Percentiles rank a stretch among this genome's conserved stretches.
Evolutionary conservation across 1,284 basidiomycete genomes (phyloP).

Genomic region (Schizophyllum commune): DNA sequence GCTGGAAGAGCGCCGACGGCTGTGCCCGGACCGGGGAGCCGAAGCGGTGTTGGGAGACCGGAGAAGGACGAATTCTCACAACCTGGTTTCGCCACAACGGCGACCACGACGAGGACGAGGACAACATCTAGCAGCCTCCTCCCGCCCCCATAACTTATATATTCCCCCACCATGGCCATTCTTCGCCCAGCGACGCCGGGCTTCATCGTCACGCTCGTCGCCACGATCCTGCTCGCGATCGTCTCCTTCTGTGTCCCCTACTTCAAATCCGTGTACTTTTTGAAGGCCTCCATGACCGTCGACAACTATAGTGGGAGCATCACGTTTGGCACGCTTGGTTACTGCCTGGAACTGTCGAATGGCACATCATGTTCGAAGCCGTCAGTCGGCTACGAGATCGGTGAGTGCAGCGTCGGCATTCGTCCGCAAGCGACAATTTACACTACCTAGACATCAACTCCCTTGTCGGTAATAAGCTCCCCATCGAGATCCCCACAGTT

Average conservation of each 20-base stretch:
- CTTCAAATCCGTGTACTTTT: constrained; percentile 79
- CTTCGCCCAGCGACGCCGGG: constrained; percentile 80
- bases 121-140: background rate
- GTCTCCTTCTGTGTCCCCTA: constrained; percentile 84
- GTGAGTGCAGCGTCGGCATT: constrained; percentile 36
- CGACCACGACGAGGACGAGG: background rate
- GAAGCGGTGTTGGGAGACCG: background rate
- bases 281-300: constrained; percentile 59
- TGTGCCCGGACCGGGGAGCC: background rate
- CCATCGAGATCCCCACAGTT: constrained; percentile 66
- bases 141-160: background rate
- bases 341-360: constrained; percentile 54
- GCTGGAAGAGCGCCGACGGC: background rate
- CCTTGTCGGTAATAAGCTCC: constrained; percentile 60
- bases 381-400: constrained; percentile 75
- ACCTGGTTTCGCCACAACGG: background rate
- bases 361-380: constrained; percentile 70
- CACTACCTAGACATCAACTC: constrained; percentile 61
- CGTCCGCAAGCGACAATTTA: constrained; percentile 10
- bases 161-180: constrained; percentile 35
- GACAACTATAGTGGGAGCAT: constrained; percentile 50
- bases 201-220: constrained; percentile 68
- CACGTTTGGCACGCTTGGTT: constrained; percentile 81
- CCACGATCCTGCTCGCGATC: constrained; percentile 68
- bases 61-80: background rate